These are phyloP conservation scores for Epichloe hybrida DNA, from an alignment of 2,329 filamentous ascomycete species.

Conservation along the genomic window DNA sequence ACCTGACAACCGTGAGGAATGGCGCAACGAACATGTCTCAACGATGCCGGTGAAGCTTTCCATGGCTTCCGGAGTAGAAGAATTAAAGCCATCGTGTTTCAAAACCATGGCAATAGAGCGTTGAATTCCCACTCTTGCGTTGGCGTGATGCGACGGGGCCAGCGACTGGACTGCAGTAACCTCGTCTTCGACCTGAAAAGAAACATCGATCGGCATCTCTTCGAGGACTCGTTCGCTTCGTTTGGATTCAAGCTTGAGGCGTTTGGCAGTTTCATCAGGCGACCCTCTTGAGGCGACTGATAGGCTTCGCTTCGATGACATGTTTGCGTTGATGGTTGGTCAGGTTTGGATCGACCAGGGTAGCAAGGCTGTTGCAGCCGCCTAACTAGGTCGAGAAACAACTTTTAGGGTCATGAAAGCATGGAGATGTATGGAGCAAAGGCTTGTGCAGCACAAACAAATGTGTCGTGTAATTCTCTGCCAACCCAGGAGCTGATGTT, in stretches of 20 bases:
- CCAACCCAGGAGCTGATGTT: background rate
- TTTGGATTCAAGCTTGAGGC: slow-evolving; percentile 6
- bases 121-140: slow-evolving; percentile 28
- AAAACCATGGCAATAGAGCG: slow-evolving; percentile 43
- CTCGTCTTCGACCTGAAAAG: slow-evolving; percentile 7
- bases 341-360: background rate
- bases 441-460: background rate
- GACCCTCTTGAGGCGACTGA: slow-evolving; percentile 16
- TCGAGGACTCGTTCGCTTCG: background rate
- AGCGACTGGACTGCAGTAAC: slow-evolving; percentile 10
- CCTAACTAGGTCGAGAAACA: background rate
- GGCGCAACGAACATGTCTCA: slow-evolving; percentile 38
- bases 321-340: slow-evolving; percentile 6
- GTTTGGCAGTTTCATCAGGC: slow-evolving; percentile 18
- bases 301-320: slow-evolving; percentile 25
- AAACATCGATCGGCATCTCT: background rate
- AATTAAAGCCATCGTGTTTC: slow-evolving; percentile 44
- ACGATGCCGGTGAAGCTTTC: slow-evolving; percentile 42
- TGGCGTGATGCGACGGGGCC: slow-evolving; percentile 18
- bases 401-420: background rate
- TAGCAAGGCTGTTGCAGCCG: background rate
- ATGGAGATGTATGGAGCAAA: background rate
- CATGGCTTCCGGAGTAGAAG: slow-evolving; percentile 40
- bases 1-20: background rate
- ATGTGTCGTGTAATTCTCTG: background rate